Evolutionary conservation across 2,329 filamentous ascomycete species (phyloP).

Genomic region (Trichoderma aggressivum): DNA sequence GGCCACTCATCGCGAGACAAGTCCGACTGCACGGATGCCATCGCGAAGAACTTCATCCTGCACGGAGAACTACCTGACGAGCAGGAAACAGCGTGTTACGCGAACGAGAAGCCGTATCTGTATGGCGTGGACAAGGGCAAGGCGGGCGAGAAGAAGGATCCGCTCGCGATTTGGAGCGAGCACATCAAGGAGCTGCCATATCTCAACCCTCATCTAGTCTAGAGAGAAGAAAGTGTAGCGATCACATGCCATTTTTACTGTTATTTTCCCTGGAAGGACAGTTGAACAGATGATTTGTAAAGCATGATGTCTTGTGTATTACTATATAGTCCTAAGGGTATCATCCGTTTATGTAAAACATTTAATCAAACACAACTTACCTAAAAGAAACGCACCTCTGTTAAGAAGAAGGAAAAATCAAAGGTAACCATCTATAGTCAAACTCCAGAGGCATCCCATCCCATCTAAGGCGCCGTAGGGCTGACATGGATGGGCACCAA

Average conservation of each 20-base stretch:
- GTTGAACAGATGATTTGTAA: background rate
- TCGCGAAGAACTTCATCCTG: slow-evolving; percentile 41
- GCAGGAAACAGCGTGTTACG: slow-evolving; percentile 44
- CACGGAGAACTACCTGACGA: slow-evolving; percentile 40
- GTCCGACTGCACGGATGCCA: slow-evolving; percentile 44
- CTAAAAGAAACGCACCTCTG: background rate
- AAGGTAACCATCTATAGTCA: too few species aligned
- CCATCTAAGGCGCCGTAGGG: background rate
- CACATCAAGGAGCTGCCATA: slow-evolving; percentile 20
- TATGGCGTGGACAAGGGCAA: slow-evolving; percentile 31
- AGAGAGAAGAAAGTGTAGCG: background rate
- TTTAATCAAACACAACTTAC: background rate
- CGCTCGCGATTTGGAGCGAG: slow-evolving; percentile 22
- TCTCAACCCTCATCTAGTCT: background rate
- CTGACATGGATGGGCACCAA: background rate
- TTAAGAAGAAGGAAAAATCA: background rate
- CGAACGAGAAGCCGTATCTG: slow-evolving; percentile 47
- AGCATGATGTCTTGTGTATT: background rate
- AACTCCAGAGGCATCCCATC: background rate
- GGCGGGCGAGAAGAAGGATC: background rate
- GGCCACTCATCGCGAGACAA: slow-evolving; percentile 46
- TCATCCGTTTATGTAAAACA: background rate
- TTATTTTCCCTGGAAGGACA: background rate
- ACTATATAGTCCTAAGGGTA: background rate
- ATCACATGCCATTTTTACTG: background rate